phyloP scores from a whole-genome alignment of 169 alveolate genomes.

The Plasmodium yoelii region DNA sequence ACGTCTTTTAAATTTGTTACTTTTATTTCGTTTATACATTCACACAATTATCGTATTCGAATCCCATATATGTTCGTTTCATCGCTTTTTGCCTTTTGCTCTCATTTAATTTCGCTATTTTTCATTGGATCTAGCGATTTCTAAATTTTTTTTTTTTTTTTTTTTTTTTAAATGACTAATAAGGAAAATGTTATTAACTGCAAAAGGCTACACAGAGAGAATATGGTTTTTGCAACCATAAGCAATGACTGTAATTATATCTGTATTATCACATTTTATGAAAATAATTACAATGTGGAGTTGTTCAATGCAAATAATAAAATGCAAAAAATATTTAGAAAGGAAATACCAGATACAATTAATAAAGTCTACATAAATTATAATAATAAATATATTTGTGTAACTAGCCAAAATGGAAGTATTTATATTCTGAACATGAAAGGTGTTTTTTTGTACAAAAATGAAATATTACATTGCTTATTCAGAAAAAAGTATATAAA shows the following conservation, averaged over 20 bases:
- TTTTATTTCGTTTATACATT: too few species aligned
- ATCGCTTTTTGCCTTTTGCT: too few species aligned
- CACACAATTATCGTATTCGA: too few species aligned
- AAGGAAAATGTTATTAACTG: constrained; percentile 38
- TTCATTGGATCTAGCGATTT: neutral
- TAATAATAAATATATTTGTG: constrained; percentile 50
- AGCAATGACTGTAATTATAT: constrained; percentile 57
- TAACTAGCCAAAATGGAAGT: constrained; percentile 59
- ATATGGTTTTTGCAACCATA: constrained; percentile 66
- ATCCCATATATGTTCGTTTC: too few species aligned
- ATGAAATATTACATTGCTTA: constrained; percentile 59
- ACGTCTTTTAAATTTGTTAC: too few species aligned
- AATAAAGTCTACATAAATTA: constrained; percentile 65
- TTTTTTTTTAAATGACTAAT: neutral
- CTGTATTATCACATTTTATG: constrained; percentile 58
- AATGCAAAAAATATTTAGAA: constrained; percentile 66
- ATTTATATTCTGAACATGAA: constrained; percentile 55
- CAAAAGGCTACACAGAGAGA: constrained; percentile 53
- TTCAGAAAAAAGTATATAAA: constrained; percentile 12
- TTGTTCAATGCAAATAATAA: constrained; percentile 39
- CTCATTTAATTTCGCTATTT: too few species aligned
- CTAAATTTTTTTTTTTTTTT: neutral
- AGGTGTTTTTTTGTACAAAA: constrained; percentile 33
- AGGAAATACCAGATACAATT: constrained; percentile 34
- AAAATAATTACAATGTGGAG: constrained; percentile 48